Evolutionary conservation across 1,284 basidiomycete species (phyloP).

Genomic region (Ceratobasidium sp.): DNA sequence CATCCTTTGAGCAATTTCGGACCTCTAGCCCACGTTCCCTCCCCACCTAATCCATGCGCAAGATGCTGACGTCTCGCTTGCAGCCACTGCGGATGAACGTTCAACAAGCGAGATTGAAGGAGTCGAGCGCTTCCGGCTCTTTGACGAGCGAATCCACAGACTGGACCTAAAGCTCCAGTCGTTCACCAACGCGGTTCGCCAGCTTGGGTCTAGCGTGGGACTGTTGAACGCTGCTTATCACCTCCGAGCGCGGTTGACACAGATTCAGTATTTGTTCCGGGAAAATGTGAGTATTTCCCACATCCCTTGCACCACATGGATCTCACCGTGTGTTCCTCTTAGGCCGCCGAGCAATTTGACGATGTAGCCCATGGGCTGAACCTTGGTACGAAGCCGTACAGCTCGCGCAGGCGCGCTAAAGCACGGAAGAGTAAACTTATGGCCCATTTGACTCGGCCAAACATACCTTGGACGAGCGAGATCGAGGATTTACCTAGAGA

Average conservation of each 20-base stretch:
- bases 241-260: slow-evolving; percentile 46
- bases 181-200: slow-evolving; percentile 49
- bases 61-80: neutral
- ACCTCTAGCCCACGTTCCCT: neutral
- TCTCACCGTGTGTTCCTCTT: slow-evolving; percentile 8
- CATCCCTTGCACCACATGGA: neutral
- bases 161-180: slow-evolving; percentile 48
- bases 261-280: slow-evolving; percentile 49
- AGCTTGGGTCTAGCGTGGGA: slow-evolving; percentile 49
- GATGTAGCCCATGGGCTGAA: slow-evolving; percentile 16
- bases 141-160: slow-evolving; percentile 13
- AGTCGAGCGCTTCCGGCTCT: slow-evolving; percentile 17
- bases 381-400: slow-evolving; percentile 31
- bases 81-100: slow-evolving; percentile 12
- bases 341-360: slow-evolving; percentile 41
- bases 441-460: neutral
- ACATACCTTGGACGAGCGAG: slow-evolving; percentile 59
- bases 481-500: slow-evolving; percentile 75
- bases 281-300: slow-evolving; percentile 46
- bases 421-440: neutral
- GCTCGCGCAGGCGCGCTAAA: slow-evolving; percentile 41
- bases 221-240: slow-evolving; percentile 46
- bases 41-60: no score
- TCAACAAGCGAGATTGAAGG: slow-evolving; percentile 13
- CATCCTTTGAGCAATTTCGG: neutral